These are phyloP conservation scores for Primulina eburnea DNA, from an alignment of 257 asterid genomes.

Conservation along the genomic window DNA sequence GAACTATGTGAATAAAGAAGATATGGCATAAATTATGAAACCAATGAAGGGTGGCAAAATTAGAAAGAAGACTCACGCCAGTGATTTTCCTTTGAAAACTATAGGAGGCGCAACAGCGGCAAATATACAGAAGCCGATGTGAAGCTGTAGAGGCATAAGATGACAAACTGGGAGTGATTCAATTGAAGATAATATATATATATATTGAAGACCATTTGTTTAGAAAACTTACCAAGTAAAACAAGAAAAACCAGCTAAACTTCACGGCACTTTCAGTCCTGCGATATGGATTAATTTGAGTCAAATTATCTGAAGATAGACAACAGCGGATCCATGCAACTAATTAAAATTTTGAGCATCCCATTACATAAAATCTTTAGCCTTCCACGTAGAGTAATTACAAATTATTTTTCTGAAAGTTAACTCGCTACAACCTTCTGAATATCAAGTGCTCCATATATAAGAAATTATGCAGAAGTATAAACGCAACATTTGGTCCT, in stretches of 20 bases:
- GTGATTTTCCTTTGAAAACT: constrained; percentile 91
- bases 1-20: background rate
- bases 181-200: background rate
- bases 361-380: too few relatives aligned
- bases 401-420: background rate
- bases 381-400: background rate
- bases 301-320: constrained; percentile 17
- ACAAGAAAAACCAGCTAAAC: constrained; percentile 94
- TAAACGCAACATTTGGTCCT: background rate
- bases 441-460: background rate
- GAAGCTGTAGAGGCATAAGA: constrained; percentile 57
- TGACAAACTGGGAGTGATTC: constrained; percentile 5
- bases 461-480: background rate
- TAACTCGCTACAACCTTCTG: background rate
- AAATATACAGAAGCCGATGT: constrained; percentile 78
- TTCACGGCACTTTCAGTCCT: constrained; percentile 92
- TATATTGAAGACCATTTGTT: constrained; percentile 7
- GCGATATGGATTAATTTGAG: constrained; percentile 29
- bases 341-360: background rate
- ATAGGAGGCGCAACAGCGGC: constrained; percentile 98
- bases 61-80: constrained; percentile 55
- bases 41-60: background rate
- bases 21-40: background rate
- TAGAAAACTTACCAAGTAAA: constrained; percentile 55
- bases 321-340: constrained; percentile 6